Percentiles rank a stretch among this genome's conserved stretches.
Conservation (phyloP, 441 rosid species). For the Eruca vesicaria region DNA sequence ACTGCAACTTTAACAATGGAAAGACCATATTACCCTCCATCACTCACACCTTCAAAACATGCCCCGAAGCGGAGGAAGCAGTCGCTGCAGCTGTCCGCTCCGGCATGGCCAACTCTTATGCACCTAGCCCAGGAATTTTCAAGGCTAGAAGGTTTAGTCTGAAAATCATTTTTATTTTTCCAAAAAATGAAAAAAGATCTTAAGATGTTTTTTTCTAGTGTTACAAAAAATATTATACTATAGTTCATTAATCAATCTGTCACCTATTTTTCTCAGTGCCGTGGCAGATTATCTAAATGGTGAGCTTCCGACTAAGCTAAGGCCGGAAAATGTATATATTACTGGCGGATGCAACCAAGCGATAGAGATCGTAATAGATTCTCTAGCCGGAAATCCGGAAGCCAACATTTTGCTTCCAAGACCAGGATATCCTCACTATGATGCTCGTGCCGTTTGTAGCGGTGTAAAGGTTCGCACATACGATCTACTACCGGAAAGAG, state of each 20-base stretch:
- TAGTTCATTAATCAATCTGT: too few relatives aligned
- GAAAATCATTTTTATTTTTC: background rate
- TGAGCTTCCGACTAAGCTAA: slow-evolving; percentile 39
- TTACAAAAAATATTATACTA: too few relatives aligned
- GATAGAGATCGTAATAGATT: slow-evolving; percentile 34
- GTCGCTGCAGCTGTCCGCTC: slow-evolving; percentile 45
- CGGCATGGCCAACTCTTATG: slow-evolving; percentile 46
- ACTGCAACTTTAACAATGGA: slow-evolving; percentile 24
- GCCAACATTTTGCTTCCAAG: slow-evolving; percentile 47
- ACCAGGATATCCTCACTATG: slow-evolving; percentile 49
- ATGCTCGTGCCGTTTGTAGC: slow-evolving; percentile 32
- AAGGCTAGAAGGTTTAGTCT: slow-evolving; percentile 44
- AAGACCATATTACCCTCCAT: slow-evolving; percentile 43
- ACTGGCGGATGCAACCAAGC: slow-evolving; percentile 49
- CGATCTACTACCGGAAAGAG: slow-evolving; percentile 46
- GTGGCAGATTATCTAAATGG: slow-evolving; percentile 46
- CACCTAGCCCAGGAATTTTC: slow-evolving; percentile 38
- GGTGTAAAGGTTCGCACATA: slow-evolving; percentile 38
- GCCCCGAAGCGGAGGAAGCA: slow-evolving; percentile 52
- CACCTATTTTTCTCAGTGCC: slow-evolving; percentile 30
- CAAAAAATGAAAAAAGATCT: too few relatives aligned
- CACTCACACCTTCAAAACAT: slow-evolving; percentile 48
- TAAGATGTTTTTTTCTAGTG: too few relatives aligned
- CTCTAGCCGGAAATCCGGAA: slow-evolving; percentile 36
- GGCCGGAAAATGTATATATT: slow-evolving; percentile 45